Evolutionary conservation across 768 basidiomycete species (phyloP).

Genomic region (Podaxis sp.): DNA sequence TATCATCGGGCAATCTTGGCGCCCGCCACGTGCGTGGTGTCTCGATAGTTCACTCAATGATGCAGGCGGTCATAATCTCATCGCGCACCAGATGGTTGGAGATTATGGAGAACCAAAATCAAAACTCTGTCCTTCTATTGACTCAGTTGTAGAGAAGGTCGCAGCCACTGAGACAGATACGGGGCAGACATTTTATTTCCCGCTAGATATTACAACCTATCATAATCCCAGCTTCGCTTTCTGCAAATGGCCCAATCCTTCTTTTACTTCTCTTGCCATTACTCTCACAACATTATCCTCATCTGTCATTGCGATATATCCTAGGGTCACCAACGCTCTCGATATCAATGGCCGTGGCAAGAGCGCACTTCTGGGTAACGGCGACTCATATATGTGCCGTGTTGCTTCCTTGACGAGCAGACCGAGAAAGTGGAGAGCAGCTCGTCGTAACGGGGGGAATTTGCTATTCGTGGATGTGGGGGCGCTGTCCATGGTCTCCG

Average conservation of each 20-base stretch:
- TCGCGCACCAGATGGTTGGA: neutral
- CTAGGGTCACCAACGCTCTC: constrained; percentile 56
- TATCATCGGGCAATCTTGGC: constrained; percentile 7
- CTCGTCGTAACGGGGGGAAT: constrained; percentile 77
- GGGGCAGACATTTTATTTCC: constrained; percentile 49
- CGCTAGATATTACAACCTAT: neutral
- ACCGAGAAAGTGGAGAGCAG: constrained; percentile 80
- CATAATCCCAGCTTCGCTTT: constrained; percentile 38
- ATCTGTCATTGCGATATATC: constrained; percentile 70
- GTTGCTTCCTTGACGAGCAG: constrained; percentile 61
- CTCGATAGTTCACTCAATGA: neutral
- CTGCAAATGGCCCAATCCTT: constrained; percentile 48
- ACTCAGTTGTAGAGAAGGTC: constrained; percentile 66
- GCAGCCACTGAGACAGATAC: constrained; percentile 91
- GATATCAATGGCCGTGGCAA: constrained; percentile 29
- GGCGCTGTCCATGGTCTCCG: constrained; percentile 44
- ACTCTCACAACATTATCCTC: constrained; percentile 64
- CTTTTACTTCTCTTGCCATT: constrained; percentile 71
- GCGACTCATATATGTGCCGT: constrained; percentile 43
- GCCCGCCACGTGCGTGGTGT: neutral
- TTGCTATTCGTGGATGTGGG: constrained; percentile 59
- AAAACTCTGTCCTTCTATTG: constrained; percentile 64
- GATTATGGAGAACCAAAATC: constrained; percentile 47
- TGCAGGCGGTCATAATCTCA: constrained; percentile 8
- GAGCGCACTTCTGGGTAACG: constrained; percentile 17